Evolutionary conservation across 805 yeast genomes (phyloP), one percentile per base, ranked within the genome.

Genomic region (Candida maesae): DNA sequence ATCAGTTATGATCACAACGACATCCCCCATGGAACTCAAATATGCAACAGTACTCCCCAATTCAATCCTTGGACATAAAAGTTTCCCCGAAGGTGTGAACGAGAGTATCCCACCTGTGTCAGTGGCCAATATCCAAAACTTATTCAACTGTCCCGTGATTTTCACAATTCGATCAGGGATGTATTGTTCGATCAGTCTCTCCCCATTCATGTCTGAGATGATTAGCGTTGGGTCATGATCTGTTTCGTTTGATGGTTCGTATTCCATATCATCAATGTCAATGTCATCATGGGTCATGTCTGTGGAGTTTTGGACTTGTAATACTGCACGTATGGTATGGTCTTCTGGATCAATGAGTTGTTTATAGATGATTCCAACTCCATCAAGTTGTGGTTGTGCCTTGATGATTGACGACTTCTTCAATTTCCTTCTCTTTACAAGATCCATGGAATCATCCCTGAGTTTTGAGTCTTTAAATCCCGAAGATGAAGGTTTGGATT

Each of bases 21-120:
- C 56, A 2, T 60, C 56, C 1, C 59, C 59, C 2, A 51, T 46
- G 12, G 72, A 66, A 14, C 60, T 58, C 36, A 75, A 42, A 17
- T 61, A 62, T 0, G 71, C 59, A 0, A 77, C 59, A 37, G 68
- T 68, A 12, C 61, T 61, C 0, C 84, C 84, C 3, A 80, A 40
- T 51, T 78, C 82, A 10, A 79, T 54, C 10, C 68, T 58, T 3
- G 84, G 80, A 35, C 65, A 53, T 1, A 70, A 46, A 21, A 64
- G 63, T 18, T 71, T 54, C 0, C 85, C 85, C 6, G 61, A 58
- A 0, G 73, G 65, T 1, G 73, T 59, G 7, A 72, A 50, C 0
- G 78, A 47, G 45, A 73, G 70, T 12, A 81, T 50, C 0, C 76
- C 60, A 0, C 89, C 89, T 23, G 71, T 66, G 35, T 79, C 80